Evolutionary conservation across 2,329 filamentous ascomycete genomes (phyloP).

Genomic region (Venturia pyrina): DNA sequence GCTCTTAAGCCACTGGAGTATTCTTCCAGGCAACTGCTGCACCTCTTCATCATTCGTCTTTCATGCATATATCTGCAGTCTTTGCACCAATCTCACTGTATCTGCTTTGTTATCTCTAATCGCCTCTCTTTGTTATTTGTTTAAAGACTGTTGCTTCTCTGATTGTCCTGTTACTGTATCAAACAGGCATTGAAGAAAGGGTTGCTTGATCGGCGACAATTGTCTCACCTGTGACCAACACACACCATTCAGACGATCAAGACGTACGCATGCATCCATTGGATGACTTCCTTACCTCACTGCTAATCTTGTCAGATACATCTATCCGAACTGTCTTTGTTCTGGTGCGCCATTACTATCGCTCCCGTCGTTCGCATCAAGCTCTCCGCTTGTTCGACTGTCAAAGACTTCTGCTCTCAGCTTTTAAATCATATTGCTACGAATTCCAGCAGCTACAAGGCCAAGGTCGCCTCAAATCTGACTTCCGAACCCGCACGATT

Average conservation of each 20-base stretch:
- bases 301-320: constrained; percentile 2
- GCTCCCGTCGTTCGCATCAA: background rate
- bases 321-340: background rate
- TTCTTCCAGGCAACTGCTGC: background rate
- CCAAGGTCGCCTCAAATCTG: background rate
- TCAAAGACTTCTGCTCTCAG: background rate
- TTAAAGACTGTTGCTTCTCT: background rate
- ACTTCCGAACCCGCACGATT: background rate
- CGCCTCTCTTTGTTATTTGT: constrained; percentile 1
- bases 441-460: background rate
- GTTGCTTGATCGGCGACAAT: constrained; percentile 6
- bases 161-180: background rate
- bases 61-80: background rate
- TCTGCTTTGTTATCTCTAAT: background rate
- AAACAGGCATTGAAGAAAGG: background rate
- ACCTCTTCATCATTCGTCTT: background rate
- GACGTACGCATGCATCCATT: constrained; percentile 7
- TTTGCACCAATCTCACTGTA: background rate
- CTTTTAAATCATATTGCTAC: background rate
- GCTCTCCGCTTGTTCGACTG: background rate
- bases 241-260: constrained; percentile 4
- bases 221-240: constrained; percentile 7
- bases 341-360: background rate
- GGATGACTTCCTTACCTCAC: constrained; percentile 2
- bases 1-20: background rate